These are phyloP conservation scores for Yamadazyma buinensis DNA, from an alignment of 1,139 yeast genomes.

Conservation along the genomic window DNA sequence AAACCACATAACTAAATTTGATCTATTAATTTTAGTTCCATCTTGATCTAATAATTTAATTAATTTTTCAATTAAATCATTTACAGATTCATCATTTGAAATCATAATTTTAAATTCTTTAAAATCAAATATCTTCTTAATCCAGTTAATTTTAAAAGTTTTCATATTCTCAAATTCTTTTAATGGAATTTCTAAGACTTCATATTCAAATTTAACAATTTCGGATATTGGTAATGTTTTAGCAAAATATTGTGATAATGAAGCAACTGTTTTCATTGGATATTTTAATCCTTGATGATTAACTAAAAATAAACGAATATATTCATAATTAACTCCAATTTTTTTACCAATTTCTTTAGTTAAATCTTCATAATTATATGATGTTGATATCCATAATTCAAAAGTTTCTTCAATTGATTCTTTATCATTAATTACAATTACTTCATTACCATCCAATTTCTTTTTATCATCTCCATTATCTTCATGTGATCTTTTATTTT, in stretches of 20 bases:
- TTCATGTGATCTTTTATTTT: neutral
- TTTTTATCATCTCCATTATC: neutral
- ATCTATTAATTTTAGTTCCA: constrained; percentile 39
- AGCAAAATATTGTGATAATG: constrained; percentile 45
- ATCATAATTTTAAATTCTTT: constrained; percentile 69
- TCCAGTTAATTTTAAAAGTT: constrained; percentile 60
- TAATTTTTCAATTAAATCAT: constrained; percentile 54
- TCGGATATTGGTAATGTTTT: constrained; percentile 46
- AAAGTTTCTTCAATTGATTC: constrained; percentile 19
- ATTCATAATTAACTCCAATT: constrained; percentile 51
- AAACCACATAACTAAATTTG: constrained; percentile 54
- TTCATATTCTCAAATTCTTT: constrained; percentile 76
- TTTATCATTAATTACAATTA: neutral
- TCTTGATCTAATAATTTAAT: constrained; percentile 53
- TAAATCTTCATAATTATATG: constrained; percentile 55
- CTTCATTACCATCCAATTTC: too few relatives aligned
- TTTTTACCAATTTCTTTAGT: constrained; percentile 58
- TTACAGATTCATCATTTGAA: constrained; percentile 55
- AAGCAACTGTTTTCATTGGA: constrained; percentile 41
- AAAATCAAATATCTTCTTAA: constrained; percentile 57
- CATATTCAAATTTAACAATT: constrained; percentile 60
- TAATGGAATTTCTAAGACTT: constrained; percentile 69
- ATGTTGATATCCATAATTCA: constrained; percentile 69
- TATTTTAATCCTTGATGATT: constrained; percentile 52
- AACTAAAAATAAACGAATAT: constrained; percentile 62